Evolutionary conservation across 176 grass and related monocot genomes (phyloP), one percentile per base, ranked within the genome.

Genomic region (Microstegium vimineum): DNA sequence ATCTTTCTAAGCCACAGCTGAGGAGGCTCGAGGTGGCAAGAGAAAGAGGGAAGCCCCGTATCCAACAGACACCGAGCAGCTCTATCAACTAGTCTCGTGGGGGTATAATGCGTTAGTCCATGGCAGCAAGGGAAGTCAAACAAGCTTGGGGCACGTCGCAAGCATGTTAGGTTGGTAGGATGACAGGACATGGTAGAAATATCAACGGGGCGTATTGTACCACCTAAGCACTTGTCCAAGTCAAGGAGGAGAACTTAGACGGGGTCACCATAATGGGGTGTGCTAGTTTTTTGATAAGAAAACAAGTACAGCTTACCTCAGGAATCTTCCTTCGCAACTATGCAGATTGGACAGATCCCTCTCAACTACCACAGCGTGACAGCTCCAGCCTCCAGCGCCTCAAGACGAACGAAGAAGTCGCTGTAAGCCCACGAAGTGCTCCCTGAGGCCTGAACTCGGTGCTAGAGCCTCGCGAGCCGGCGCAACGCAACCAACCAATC

Each of bases 361-460:
- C 88, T 67, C 80, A 87, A 83, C 84, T 0, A 87, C 88, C 88
- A 52, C 59, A 61, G 69, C 84, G 84, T 83, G 79, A 74, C 74
- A 74, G 73, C 28, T 27, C 36, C 43, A n/a, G n/a, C n/a, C n/a
- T n/a, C n/a, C n/a, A 18, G 45, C 36, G 11, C 73, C 78, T 65
- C 66, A 66, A 85, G 35, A 49, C 26, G 59, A 61, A 26, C 23
- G 28, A 13, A 35, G n/a, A 78, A 59, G 78, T 57, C 16, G 45
- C 35, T 67, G 56, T 4, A 61, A 35, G 57, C 67, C 40, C 83
- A 85, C 70, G 27, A 15, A 45, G 72, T 46, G 82, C 2, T 76
- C 64, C 52, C 51, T 40, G n/a, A n/a, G n/a, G n/a, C n/a, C n/a
- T n/a, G 49, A 69, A 34, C 31, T 64, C 43, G 82, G 68, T 23